phyloP scores from a whole-genome alignment of 2,329 filamentous ascomycete species.

The Beauveria scarabaeidicola region DNA sequence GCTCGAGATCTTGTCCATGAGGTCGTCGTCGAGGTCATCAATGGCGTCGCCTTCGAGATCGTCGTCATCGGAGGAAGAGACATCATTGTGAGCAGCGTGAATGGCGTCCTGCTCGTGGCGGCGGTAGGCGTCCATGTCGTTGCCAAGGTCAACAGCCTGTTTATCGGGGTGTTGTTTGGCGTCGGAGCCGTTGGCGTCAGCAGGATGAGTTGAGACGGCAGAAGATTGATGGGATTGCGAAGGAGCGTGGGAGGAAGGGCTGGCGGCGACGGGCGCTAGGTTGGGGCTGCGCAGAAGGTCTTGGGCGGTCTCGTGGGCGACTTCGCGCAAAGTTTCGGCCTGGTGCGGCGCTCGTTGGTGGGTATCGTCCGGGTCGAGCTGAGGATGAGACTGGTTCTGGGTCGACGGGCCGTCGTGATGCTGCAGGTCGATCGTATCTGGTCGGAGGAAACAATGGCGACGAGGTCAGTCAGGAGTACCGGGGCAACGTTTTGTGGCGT shows the following conservation, averaged over 20 bases:
- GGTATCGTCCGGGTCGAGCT: constrained; percentile 36
- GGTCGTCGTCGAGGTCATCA: constrained; percentile 75
- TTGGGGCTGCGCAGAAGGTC: constrained; percentile 57
- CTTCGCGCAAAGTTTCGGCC: constrained; percentile 72
- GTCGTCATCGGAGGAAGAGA: constrained; percentile 47
- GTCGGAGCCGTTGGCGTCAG: constrained; percentile 29
- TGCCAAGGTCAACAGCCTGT: constrained; percentile 11
- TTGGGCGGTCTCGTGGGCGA: constrained; percentile 66
- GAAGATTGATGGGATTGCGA: constrained; percentile 24
- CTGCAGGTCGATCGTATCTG: constrained; percentile 94
- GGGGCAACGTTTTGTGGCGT: neutral
- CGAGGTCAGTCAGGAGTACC: constrained; percentile 7
- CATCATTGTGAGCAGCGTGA: constrained; percentile 53
- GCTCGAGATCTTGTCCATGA: constrained; percentile 98
- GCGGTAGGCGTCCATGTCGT: constrained; percentile 14
- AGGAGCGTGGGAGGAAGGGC: constrained; percentile 28
- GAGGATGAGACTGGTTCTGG: constrained; percentile 60
- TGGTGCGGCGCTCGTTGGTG: constrained; percentile 66
- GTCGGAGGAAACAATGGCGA: neutral
- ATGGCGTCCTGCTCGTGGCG: constrained; percentile 47
- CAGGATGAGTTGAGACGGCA: constrained; percentile 36
- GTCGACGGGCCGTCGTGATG: constrained; percentile 73
- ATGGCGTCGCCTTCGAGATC: constrained; percentile 61
- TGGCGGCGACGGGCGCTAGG: constrained; percentile 30
- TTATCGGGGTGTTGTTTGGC: constrained; percentile 10